Evolutionary conservation across 768 basidiomycete genomes (phyloP).

Genomic region (Tulasnella sp.): DNA sequence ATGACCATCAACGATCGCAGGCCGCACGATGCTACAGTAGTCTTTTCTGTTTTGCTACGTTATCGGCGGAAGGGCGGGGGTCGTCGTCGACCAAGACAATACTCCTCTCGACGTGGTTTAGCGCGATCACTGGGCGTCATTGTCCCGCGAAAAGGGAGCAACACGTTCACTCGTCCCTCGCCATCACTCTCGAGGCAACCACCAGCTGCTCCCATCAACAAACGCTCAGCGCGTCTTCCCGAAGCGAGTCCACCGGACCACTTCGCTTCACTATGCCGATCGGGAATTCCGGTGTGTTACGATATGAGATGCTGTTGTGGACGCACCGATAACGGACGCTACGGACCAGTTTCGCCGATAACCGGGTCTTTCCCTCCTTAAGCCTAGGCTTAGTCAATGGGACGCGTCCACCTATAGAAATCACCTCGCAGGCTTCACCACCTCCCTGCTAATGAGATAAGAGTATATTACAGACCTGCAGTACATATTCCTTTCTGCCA

Average conservation of each 20-base stretch:
- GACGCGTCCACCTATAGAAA: not conserved
- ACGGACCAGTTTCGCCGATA: constrained; percentile 18
- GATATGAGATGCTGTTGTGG: constrained; percentile 8
- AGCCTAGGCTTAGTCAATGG: constrained; percentile 15
- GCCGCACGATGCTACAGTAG: not conserved
- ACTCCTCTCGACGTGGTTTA: constrained; percentile 9
- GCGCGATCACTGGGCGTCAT: not conserved
- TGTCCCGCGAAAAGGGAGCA: constrained; percentile 12
- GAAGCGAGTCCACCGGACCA: constrained; percentile 21
- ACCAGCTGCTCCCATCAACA: not conserved
- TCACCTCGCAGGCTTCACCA: not conserved
- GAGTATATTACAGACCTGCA: not conserved
- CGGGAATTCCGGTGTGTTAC: constrained; percentile 19
- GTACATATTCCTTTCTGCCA: not conserved
- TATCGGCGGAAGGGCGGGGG: not conserved
- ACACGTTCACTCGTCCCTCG: not conserved
- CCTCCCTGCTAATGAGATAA: constrained; percentile 7
- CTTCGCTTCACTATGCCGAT: constrained; percentile 14
- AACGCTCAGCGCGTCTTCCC: constrained; percentile 16
- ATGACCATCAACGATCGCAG: not conserved
- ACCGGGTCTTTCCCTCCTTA: not conserved
- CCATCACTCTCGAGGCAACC: constrained; percentile 4
- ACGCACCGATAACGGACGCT: constrained; percentile 9
- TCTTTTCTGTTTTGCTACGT: not conserved
- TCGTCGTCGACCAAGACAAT: not conserved